Conservation (phyloP, 2,329 filamentous ascomycete species). For the Aspergillus tamarii region DNA sequence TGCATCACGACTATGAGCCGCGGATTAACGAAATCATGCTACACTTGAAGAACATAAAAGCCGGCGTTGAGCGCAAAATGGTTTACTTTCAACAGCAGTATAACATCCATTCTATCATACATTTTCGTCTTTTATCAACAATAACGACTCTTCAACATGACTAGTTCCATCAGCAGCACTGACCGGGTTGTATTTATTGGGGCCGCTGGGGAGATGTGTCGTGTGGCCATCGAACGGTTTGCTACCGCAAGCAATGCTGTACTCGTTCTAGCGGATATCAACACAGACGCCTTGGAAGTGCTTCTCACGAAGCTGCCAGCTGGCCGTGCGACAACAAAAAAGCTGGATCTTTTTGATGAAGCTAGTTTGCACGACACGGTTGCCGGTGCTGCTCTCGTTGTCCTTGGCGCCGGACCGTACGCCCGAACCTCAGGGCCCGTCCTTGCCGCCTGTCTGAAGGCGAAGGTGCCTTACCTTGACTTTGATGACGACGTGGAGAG, state of each 20-base stretch:
- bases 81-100: too few relatives aligned
- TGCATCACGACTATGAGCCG: too few relatives aligned
- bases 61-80: too few relatives aligned
- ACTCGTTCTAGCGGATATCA: slow-evolving; percentile 12
- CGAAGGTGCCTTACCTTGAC: slow-evolving; percentile 19
- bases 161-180: neutral
- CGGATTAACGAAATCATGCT: too few relatives aligned
- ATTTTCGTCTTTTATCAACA: too few relatives aligned
- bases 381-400: slow-evolving; percentile 5
- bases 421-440: slow-evolving; percentile 10
- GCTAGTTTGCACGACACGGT: neutral
- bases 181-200: slow-evolving; percentile 2
- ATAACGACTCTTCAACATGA: neutral
- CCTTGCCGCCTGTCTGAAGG: slow-evolving; percentile 6
- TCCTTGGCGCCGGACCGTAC: slow-evolving; percentile 9
- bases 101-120: too few relatives aligned
- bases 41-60: too few relatives aligned
- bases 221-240: slow-evolving; percentile 11
- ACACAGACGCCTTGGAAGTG: slow-evolving; percentile 5
- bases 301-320: slow-evolving; percentile 4
- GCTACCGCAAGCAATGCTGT: slow-evolving; percentile 6
- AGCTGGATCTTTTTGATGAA: slow-evolving; percentile 8
- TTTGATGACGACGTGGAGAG: slow-evolving; percentile 17
- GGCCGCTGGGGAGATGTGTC: slow-evolving; percentile 13
- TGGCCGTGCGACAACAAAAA: slow-evolving; percentile 7